Conservation (phyloP, 768 basidiomycete genomes). For the Tulasnella sp. region DNA sequence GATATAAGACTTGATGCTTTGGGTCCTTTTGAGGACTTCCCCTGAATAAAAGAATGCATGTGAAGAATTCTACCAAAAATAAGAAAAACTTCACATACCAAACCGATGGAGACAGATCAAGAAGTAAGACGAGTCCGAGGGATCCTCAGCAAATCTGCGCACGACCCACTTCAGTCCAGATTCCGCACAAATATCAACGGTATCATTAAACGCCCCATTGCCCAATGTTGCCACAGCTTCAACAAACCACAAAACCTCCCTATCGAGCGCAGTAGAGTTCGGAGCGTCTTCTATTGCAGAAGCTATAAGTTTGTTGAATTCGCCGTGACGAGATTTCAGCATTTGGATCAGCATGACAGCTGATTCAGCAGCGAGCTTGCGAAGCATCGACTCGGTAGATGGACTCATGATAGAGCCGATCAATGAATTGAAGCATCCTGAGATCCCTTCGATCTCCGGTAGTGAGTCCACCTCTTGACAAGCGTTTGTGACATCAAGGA, state of each 20-base stretch:
- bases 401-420: too few species aligned
- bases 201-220: neutral
- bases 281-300: constrained; percentile 4
- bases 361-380: too few species aligned
- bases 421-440: neutral
- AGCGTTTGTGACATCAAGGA: neutral
- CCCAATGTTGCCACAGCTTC: neutral
- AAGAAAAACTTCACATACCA: constrained; percentile 15
- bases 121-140: constrained; percentile 15
- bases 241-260: too few species aligned
- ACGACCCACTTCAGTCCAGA: constrained; percentile 43
- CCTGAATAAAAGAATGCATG: constrained; percentile 8
- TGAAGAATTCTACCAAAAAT: neutral
- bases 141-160: constrained; percentile 31
- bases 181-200: constrained; percentile 31
- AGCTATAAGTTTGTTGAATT: neutral
- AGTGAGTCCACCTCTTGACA: neutral
- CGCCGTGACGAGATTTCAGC: neutral
- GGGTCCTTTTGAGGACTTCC: constrained; percentile 6
- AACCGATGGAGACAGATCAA: constrained; percentile 14
- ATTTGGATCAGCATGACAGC: too few species aligned
- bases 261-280: too few species aligned
- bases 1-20: constrained; percentile 39
- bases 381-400: too few species aligned
- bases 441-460: neutral